Base-by-base conservation (phyloP, 257 asterid species). In the Solanum clarkiae region DNA sequence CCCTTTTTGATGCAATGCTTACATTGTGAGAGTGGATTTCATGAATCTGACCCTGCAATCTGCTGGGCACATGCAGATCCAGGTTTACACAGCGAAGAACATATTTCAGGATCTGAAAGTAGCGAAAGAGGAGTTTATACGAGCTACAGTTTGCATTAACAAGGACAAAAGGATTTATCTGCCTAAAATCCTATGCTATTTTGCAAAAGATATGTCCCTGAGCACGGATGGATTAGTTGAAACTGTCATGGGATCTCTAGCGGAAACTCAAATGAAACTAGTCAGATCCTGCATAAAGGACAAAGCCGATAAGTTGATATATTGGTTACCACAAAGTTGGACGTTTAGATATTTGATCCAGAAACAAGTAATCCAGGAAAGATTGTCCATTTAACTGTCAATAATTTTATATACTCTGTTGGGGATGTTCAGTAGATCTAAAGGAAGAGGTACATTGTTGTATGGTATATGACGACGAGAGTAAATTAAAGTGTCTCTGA, bases 191-290 rank as follows among this genome's bases (percentile, higher is more conserved):
- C 71, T 93, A 82, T 84, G 88, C 60, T 83, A 91, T 79, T 96
- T 87, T 87, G 98, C 92, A 45, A 96, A 92, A 87, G 99, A 93
- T 63, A 93, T 92, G 96, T 91, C 98, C 32, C 87, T 96, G n/a
- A 84, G 89, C 86, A 88, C 84, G 88, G 56, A 91, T 32, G 93
- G 86, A 14, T 90, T 96, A 77, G 56, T 96, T 75, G 92, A 93
- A 85, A 89, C 84, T 32, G 92, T 93, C 22, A 84, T 90, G 13
- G 92, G 66, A 63, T 90, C 92, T 88, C 89, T 96, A 32, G 86
- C 93, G 2, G 92, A 75, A 51, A 84, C 81, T 88, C 97, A 91
- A 84, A 93, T 88, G 92, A 91, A 91, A 84, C 88, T 92, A 29
- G 88, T 93, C 42, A 59, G 84, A 77, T 66, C 81, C 18, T 87